Conservation (phyloP, 495 filamentous ascomycete species). For the Apodospora peruviana region DNA sequence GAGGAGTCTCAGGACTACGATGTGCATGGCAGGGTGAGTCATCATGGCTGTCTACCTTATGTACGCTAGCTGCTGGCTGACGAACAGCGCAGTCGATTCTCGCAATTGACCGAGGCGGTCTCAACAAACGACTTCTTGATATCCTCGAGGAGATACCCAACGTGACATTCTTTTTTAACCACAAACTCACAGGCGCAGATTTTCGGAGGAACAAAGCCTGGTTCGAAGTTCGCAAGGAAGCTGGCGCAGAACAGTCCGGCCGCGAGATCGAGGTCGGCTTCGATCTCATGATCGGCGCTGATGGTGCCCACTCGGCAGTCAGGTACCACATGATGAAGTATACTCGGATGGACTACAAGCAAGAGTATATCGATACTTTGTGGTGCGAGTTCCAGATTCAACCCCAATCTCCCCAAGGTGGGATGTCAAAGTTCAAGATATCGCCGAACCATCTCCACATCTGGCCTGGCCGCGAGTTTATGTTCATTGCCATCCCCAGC, state of each 20-base stretch:
- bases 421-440: slow-evolving; percentile 61
- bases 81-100: slow-evolving; percentile 38
- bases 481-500: slow-evolving; percentile 97
- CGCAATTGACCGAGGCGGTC: slow-evolving; percentile 63
- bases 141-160: slow-evolving; percentile 76
- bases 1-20: slow-evolving; percentile 86
- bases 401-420: slow-evolving; percentile 20
- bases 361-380: slow-evolving; percentile 92
- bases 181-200: slow-evolving; percentile 84
- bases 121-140: slow-evolving; percentile 85
- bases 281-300: slow-evolving; percentile 91
- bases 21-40: slow-evolving; percentile 71
- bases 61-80: background rate
- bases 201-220: slow-evolving; percentile 73
- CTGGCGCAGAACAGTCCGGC: slow-evolving; percentile 13
- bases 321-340: slow-evolving; percentile 94
- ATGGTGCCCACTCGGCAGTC: slow-evolving; percentile 87
- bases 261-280: slow-evolving; percentile 69
- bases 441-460: slow-evolving; percentile 94
- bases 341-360: slow-evolving; percentile 79
- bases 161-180: slow-evolving; percentile 84
- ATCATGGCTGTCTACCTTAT: background rate
- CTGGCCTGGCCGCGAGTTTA: slow-evolving; percentile 86
- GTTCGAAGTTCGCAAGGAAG: slow-evolving; percentile 60
- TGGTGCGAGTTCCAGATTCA: slow-evolving; percentile 96